Conservation (phyloP, 2,329 filamentous ascomycete genomes). For the Epichloe hybrida region DNA sequence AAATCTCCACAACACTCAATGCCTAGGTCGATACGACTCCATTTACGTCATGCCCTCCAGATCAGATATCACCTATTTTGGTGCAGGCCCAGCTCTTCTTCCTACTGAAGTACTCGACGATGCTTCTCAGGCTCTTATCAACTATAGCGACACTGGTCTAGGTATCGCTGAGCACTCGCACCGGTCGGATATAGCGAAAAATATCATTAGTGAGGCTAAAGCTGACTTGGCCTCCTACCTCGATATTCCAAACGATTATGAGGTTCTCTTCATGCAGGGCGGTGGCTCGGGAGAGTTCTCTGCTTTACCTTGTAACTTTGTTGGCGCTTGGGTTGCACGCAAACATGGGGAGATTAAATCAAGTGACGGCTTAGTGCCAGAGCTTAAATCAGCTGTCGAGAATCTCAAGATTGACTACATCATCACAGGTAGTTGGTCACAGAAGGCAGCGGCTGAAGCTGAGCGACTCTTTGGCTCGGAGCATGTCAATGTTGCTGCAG, state of each 20-base stretch:
- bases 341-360: slow-evolving; percentile 43
- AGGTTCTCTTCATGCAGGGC: slow-evolving; percentile 76
- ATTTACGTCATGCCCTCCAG: slow-evolving; percentile 18
- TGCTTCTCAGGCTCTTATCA: slow-evolving; percentile 63
- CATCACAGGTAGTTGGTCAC: slow-evolving; percentile 71
- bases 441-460: slow-evolving; percentile 80
- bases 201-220: slow-evolving; percentile 70
- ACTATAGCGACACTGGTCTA: slow-evolving; percentile 70
- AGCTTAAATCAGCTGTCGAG: slow-evolving; percentile 47
- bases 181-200: slow-evolving; percentile 63
- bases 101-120: slow-evolving; percentile 69
- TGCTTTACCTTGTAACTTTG: slow-evolving; percentile 71
- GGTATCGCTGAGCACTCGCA: slow-evolving; percentile 84
- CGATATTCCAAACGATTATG: slow-evolving; percentile 75
- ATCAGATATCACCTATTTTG: slow-evolving; percentile 72
- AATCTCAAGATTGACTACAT: slow-evolving; percentile 79
- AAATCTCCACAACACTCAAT: too few species aligned
- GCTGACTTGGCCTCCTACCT: slow-evolving; percentile 59
- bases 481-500: slow-evolving; percentile 66
- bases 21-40: too few species aligned
- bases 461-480: slow-evolving; percentile 62
- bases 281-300: slow-evolving; percentile 79
- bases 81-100: slow-evolving; percentile 77
- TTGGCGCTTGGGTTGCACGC: slow-evolving; percentile 67
- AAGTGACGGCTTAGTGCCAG: background rate